Conservation (phyloP, 1,284 basidiomycete species). For the Austropuccinia psidii region DNA sequence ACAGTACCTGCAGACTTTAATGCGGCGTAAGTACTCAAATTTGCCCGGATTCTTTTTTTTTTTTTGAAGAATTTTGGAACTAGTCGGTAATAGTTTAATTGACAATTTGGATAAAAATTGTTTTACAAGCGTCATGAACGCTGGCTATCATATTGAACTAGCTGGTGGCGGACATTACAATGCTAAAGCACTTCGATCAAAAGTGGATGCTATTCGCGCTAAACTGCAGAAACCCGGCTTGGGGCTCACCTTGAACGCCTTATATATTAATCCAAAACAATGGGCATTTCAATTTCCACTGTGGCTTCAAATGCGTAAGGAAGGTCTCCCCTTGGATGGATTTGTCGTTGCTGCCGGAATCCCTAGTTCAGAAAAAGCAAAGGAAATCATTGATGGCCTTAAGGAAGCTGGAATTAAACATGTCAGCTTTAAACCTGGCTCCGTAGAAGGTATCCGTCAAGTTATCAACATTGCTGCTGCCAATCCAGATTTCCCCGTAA, state of each 20-base stretch:
- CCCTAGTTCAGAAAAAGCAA: constrained; percentile 83
- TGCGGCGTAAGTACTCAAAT: constrained; percentile 33
- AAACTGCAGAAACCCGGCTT: constrained; percentile 68
- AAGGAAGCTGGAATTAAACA: constrained; percentile 78
- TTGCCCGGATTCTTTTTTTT: not conserved
- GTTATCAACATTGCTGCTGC: constrained; percentile 90
- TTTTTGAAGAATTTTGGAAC: constrained; percentile 87
- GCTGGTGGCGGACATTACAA: constrained; percentile 98
- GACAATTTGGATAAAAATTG: not conserved
- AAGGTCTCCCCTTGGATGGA: constrained; percentile 90
- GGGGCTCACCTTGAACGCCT: constrained; percentile 84
- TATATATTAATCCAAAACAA: constrained; percentile 98
- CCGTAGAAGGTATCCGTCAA: constrained; percentile 91
- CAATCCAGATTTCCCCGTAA: constrained; percentile 95
- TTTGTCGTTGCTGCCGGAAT: constrained; percentile 97
- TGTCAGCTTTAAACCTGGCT: constrained; percentile 94
- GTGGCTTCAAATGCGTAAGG: constrained; percentile 93
- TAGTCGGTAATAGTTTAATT: constrained; percentile 56
- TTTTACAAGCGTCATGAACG: constrained; percentile 55
- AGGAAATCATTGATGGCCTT: constrained; percentile 76
- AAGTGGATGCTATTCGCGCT: constrained; percentile 78
- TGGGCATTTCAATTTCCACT: constrained; percentile 84
- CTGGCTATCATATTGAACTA: constrained; percentile 91
- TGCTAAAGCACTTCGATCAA: constrained; percentile 72
- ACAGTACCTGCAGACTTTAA: constrained; percentile 45